Evolutionary conservation across 805 yeast genomes (phyloP).

Genomic region (Helenozyma rhizophorensis): DNA sequence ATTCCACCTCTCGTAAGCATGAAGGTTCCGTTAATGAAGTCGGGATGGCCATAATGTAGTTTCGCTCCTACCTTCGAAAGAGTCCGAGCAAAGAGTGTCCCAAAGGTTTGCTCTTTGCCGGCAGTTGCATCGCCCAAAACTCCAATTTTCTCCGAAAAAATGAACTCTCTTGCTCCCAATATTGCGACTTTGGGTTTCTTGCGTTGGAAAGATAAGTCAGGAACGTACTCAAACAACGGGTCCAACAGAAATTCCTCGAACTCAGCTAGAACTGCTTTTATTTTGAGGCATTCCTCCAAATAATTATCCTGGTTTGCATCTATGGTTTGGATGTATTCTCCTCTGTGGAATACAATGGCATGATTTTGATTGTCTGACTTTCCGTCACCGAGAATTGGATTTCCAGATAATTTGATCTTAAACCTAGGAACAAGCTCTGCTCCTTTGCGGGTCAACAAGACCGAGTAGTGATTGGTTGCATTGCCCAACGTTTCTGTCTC

Average conservation of each 20-base stretch:
- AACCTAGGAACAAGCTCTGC: conserved; percentile 48
- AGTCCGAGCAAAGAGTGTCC: conserved; percentile 78
- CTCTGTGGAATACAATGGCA: conserved; percentile 68
- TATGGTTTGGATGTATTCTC: conserved; percentile 74
- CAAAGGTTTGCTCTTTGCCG: conserved; percentile 85
- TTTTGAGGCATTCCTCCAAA: conserved; percentile 75
- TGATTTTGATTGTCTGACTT: conserved; percentile 82
- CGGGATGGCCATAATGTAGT: conserved; percentile 85
- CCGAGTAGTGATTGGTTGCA: conserved; percentile 68
- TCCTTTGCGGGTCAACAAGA: conserved; percentile 53
- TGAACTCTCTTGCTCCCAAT: conserved; percentile 79
- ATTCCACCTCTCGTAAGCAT: conserved; percentile 87
- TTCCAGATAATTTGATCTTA: conserved; percentile 65
- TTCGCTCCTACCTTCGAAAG: conserved; percentile 80
- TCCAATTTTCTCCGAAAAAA: conserved; percentile 79
- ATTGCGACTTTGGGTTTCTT: conserved; percentile 65
- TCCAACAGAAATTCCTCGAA: conserved; percentile 64
- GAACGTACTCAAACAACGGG: too few relatives aligned
- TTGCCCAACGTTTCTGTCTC: conserved; percentile 78
- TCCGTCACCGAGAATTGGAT: conserved; percentile 83
- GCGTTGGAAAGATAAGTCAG: conserved; percentile 77
- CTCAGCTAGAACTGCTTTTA: conserved; percentile 69
- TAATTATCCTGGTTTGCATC: conserved; percentile 86
- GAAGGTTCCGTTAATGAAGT: conserved; percentile 67
- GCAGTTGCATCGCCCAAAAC: conserved; percentile 84